These are phyloP conservation scores for Solanum dulcamara DNA, from an alignment of 257 asterid species.

Conservation along the genomic window DNA sequence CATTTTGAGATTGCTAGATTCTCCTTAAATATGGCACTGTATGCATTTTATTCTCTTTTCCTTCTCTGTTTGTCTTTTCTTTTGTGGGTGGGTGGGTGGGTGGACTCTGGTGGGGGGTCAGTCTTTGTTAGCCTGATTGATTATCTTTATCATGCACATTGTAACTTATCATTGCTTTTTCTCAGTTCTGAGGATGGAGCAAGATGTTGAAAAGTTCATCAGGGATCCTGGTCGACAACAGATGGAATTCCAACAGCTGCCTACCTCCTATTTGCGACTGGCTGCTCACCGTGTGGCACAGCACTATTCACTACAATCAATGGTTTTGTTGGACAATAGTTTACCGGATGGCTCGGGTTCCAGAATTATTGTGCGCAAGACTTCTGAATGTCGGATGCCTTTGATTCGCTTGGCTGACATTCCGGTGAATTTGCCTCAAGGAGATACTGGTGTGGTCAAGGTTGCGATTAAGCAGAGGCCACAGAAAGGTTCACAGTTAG, in stretches of 20 bases:
- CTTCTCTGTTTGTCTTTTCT: not conserved
- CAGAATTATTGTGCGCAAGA: slow-evolving; percentile 74
- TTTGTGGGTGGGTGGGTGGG: not conserved
- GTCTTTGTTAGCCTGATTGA: not conserved
- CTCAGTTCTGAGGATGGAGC: slow-evolving; percentile 93
- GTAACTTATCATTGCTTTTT: not conserved
- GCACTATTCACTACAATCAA: slow-evolving; percentile 91
- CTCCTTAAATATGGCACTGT: not conserved
- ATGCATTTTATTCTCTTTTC: not conserved
- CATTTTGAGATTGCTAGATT: not conserved
- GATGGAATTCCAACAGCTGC: slow-evolving; percentile 93
- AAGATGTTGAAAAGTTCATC: slow-evolving; percentile 85
- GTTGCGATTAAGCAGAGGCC: slow-evolving; percentile 94
- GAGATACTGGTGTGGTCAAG: slow-evolving; percentile 18
- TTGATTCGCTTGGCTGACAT: slow-evolving; percentile 50
- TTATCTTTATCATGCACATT: not conserved
- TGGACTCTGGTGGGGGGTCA: not conserved
- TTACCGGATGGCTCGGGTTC: slow-evolving; percentile 90
- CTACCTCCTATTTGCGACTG: slow-evolving; percentile 92
- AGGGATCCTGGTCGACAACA: slow-evolving; percentile 78
- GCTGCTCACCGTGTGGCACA: slow-evolving; percentile 99
- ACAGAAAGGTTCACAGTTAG: slow-evolving; percentile 49
- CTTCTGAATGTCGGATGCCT: slow-evolving; percentile 55
- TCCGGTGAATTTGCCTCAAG: slow-evolving; percentile 35
- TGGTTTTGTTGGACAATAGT: slow-evolving; percentile 87